These are phyloP conservation scores for Firmiana major DNA, from an alignment of 345 rosid species.

Conservation along the genomic window DNA sequence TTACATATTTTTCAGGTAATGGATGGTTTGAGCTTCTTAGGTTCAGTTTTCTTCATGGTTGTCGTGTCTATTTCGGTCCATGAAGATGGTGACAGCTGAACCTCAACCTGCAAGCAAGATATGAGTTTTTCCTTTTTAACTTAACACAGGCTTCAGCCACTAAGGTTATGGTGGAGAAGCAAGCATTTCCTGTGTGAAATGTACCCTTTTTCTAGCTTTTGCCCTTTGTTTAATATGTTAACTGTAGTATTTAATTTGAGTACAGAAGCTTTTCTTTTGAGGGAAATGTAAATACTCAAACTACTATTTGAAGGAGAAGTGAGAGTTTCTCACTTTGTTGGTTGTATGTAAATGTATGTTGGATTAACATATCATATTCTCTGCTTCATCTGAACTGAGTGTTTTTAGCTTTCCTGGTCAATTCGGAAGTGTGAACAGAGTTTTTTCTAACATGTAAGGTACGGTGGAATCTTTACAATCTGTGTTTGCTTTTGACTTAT, in stretches of 20 bases:
- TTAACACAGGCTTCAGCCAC: background rate
- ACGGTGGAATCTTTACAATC: background rate
- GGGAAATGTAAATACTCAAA: conserved; percentile 1
- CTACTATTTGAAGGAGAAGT: background rate
- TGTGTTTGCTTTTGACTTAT: background rate
- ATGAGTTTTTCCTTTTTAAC: background rate
- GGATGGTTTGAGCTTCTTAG: background rate
- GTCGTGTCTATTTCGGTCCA: background rate
- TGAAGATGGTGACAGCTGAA: background rate
- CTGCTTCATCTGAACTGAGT: background rate
- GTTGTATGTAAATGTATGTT: conserved; percentile 8
- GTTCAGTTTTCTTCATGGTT: conserved; percentile 21
- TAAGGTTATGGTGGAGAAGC: conserved; percentile 11
- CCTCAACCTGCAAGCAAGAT: conserved; percentile 12
- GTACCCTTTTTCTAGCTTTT: background rate
- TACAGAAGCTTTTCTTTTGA: conserved; percentile 1
- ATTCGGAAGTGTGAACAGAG: background rate
- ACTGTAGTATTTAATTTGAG: background rate
- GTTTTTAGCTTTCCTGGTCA: background rate
- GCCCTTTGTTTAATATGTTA: background rate
- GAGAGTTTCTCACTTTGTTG: conserved; percentile 3
- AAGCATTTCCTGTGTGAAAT: conserved; percentile 27
- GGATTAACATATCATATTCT: background rate
- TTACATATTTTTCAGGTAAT: background rate
- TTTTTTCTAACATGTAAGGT: background rate